phyloP scores from a whole-genome alignment of 1,284 basidiomycete species.

The Puccinia horiana region DNA sequence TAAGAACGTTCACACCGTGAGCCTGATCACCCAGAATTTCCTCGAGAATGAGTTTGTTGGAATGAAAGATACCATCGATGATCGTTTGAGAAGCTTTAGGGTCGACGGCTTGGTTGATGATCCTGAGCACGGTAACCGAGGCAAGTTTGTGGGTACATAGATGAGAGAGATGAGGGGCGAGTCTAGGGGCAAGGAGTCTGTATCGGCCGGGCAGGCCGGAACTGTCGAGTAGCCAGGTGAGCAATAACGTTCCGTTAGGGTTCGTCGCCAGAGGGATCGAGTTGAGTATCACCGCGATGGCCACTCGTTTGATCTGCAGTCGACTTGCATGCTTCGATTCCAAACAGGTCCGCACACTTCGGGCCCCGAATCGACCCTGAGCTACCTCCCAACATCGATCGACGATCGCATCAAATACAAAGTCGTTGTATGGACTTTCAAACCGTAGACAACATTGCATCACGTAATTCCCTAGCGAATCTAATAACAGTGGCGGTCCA shows the following conservation, averaged over 20 bases:
- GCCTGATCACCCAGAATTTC: constrained; percentile 93
- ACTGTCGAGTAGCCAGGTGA: constrained; percentile 95
- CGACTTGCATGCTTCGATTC: constrained; percentile 81
- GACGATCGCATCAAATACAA: constrained; percentile 96
- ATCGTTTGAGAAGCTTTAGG: constrained; percentile 56
- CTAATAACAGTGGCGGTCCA: constrained; percentile 86
- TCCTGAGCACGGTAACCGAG: constrained; percentile 82
- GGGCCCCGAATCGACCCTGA: constrained; percentile 78
- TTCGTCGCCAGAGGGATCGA: constrained; percentile 97
- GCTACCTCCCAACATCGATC: constrained; percentile 94
- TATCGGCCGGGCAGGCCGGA: constrained; percentile 90
- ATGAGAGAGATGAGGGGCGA: constrained; percentile 91
- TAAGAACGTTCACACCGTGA: constrained; percentile 88
- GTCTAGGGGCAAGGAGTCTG: constrained; percentile 85
- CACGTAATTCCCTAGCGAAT: constrained; percentile 98
- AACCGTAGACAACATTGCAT: constrained; percentile 93
- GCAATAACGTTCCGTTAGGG: constrained; percentile 88
- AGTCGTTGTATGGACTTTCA: constrained; percentile 81
- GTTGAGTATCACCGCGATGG: constrained; percentile 90
- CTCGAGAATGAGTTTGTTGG: constrained; percentile 81
- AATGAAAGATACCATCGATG: constrained; percentile 63
- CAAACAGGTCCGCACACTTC: constrained; percentile 94
- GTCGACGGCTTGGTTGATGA: constrained; percentile 59
- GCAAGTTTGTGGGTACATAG: constrained; percentile 97
- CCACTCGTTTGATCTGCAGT: constrained; percentile 87